A percentile compares a stretch with the other conserved stretches of the same genome.
Conservation (phyloP, 176 grass and related monocot species). For the Ananas comosus region DNA sequence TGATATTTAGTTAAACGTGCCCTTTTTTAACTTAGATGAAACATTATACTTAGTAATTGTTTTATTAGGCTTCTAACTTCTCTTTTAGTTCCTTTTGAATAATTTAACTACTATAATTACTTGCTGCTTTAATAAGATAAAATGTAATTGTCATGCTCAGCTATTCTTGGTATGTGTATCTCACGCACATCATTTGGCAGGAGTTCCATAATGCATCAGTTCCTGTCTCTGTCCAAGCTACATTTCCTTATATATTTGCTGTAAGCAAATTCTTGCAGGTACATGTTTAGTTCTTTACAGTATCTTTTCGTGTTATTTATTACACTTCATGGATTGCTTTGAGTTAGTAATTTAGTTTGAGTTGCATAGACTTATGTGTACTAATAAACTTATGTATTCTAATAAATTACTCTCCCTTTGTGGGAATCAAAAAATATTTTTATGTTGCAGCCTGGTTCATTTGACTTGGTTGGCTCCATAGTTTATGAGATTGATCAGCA, state of each 20-base stretch:
- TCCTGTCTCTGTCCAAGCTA: constrained; percentile 70
- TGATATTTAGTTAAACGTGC: neutral
- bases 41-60: no score
- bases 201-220: constrained; percentile 81
- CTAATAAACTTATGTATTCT: neutral
- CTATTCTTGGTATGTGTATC: no score
- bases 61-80: no score
- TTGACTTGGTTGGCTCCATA: constrained; percentile 86
- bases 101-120: no score
- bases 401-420: neutral
- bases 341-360: neutral
- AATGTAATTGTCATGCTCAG: no score
- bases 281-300: neutral
- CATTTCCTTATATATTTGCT: constrained; percentile 81
- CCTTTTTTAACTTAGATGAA: no score
- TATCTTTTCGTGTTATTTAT: neutral
- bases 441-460: constrained; percentile 67
- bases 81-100: no score
- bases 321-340: neutral
- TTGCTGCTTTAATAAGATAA: no score
- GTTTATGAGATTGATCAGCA: constrained; percentile 94
- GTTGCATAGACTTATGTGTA: neutral
- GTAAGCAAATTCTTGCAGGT: constrained; percentile 99
- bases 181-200: constrained; percentile 21
- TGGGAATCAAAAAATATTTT: constrained; percentile 21